Percentiles rank a stretch among this genome's conserved stretches.
These are phyloP conservation scores for Pleoardoris graminearum DNA, from an alignment of 2,329 filamentous ascomycete species.

Conservation along the genomic window DNA sequence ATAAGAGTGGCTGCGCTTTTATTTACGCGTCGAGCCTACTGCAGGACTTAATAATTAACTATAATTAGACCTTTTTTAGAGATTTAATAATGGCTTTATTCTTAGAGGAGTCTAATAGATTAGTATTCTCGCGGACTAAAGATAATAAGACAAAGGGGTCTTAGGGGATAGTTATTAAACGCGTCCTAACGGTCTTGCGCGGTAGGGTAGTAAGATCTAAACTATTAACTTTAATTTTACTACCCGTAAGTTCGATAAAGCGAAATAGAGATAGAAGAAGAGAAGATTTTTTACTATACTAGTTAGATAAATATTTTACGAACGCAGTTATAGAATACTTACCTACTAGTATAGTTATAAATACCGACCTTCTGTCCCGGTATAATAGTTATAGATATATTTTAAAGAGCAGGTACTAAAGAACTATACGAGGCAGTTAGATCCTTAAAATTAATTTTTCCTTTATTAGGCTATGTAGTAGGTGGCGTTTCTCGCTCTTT, in stretches of 20 bases:
- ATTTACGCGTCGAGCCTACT: slow-evolving; percentile 7
- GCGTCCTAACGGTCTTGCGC: slow-evolving; percentile 45
- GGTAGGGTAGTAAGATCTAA: slow-evolving; percentile 51
- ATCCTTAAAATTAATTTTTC: slow-evolving; percentile 42
- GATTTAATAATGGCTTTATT: slow-evolving; percentile 8
- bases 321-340: not conserved
- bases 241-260: slow-evolving; percentile 23
- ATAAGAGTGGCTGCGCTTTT: slow-evolving; percentile 5
- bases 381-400: slow-evolving; percentile 49
- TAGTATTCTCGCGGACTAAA: slow-evolving; percentile 14
- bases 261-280: slow-evolving; percentile 16
- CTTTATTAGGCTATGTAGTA: slow-evolving; percentile 23
- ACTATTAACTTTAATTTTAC: slow-evolving; percentile 51
- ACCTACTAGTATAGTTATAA: slow-evolving; percentile 54
- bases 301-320: slow-evolving; percentile 4
- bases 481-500: slow-evolving; percentile 20
- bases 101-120: slow-evolving; percentile 7
- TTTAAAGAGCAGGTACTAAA: slow-evolving; percentile 25
- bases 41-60: slow-evolving; percentile 29
- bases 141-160: slow-evolving; percentile 45
- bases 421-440: slow-evolving; percentile 30
- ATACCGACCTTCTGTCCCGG: slow-evolving; percentile 52
- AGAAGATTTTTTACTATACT: slow-evolving; percentile 47
- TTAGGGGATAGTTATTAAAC: slow-evolving; percentile 52
- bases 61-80: slow-evolving; percentile 1